These are phyloP conservation scores for Mycogone perniciosa DNA, from an alignment of 2,329 filamentous ascomycete genomes.

Conservation along the genomic window DNA sequence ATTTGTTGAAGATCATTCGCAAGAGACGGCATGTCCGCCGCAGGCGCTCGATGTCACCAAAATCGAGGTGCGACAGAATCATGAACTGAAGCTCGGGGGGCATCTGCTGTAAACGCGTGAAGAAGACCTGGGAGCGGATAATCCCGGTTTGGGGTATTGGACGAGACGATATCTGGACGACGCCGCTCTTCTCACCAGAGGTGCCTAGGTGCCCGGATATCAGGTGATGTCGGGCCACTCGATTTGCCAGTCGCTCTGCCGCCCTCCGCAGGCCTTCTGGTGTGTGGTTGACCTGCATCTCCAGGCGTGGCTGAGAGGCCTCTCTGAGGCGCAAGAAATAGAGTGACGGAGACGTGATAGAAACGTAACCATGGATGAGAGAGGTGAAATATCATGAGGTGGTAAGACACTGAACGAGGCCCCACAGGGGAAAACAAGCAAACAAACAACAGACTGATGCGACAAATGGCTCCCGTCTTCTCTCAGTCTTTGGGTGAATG, in stretches of 20 bases:
- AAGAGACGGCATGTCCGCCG: constrained; percentile 35
- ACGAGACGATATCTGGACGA: neutral
- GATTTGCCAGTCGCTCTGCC: neutral
- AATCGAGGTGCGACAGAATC: constrained; percentile 34
- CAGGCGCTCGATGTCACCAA: constrained; percentile 37
- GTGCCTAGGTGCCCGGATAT: neutral
- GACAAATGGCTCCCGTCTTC: too few relatives aligned
- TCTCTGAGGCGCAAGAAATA: too few relatives aligned
- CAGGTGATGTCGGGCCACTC: neutral
- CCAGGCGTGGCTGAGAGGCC: neutral
- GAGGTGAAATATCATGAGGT: too few relatives aligned
- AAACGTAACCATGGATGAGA: neutral
- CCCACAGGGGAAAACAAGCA: too few relatives aligned
- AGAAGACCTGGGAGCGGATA: neutral
- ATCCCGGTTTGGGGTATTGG: neutral
- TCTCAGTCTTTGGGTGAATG: too few relatives aligned
- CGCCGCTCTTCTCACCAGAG: neutral
- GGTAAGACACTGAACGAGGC: too few relatives aligned
- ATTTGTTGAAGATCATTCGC: constrained; percentile 28
- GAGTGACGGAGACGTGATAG: neutral
- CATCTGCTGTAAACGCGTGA: constrained; percentile 26
- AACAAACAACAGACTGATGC: too few relatives aligned
- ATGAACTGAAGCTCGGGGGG: constrained; percentile 37
- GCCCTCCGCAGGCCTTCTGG: neutral
- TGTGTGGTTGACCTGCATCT: neutral